Base-by-base conservation (phyloP, 257 asterid genomes). In the Lycium barbarum region DNA sequence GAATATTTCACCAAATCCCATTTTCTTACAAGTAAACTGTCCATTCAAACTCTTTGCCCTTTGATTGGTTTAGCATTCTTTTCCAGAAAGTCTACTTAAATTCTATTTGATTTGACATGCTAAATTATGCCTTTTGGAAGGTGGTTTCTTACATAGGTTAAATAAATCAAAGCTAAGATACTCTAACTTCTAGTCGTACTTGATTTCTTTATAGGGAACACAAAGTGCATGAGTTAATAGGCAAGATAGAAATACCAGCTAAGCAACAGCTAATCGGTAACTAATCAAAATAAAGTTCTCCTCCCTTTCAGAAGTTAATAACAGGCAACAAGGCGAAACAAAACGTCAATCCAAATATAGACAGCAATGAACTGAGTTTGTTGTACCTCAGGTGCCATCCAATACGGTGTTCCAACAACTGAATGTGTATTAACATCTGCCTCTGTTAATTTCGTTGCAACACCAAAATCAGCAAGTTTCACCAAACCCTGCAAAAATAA, bases 381-480 rank as follows among this genome's bases (percentile, higher is more conserved):
- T 4, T 15, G 79, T 86, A 95, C 99, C 98, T 97, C 99, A 87
- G 99, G 99, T 85, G 99, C 98, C 99, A 97, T 97, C 99, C 99
- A 97, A 85, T 97, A 97, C 70, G 99, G 99, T 11, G 99, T 97
- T 86, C 99, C 99, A 90, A 93, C 99, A 88, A 97, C 99, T 79
- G 98, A 92, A 89, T 95, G 98, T 18, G 99, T 93, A 84, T 95
- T 97, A 66, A 89, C 94, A 91, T 95, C 97, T 79, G 98, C 98
- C 87, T 95, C 99, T 9, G 95, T 95, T 74, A 97, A 92, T 88
- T 97, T 97, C 65, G 98, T 95, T 51, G 99, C 99, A 84, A 97
- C 99, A 83, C 99, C 99, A 79, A 97, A 97, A 90, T 97, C 99
- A 84, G 99, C 98, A 86, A 97, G 98, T 88, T 97, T 97, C 90